Percentiles rank a stretch among this genome's conserved stretches.
phyloP scores from a whole-genome alignment of 495 filamentous ascomycete species.

The Lophiostoma macrostomum region DNA sequence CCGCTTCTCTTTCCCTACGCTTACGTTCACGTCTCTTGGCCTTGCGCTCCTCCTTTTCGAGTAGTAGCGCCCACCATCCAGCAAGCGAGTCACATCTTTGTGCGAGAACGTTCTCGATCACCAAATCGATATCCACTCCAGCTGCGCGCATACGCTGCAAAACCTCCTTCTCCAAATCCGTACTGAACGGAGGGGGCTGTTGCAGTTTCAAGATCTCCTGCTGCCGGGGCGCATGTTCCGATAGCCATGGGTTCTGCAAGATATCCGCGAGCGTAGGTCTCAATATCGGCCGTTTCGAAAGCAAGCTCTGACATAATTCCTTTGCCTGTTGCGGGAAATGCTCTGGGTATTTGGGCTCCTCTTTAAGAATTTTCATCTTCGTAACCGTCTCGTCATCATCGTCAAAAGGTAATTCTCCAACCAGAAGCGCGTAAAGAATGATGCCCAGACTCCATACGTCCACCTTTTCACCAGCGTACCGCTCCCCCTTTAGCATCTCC shows the following conservation, averaged over 20 bases:
- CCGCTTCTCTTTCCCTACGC: conserved; percentile 76
- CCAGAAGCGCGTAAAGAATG: conserved; percentile 88
- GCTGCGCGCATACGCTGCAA: conserved; percentile 92
- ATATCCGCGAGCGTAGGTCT: conserved; percentile 86
- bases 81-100: conserved; percentile 85
- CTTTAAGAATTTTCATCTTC: conserved; percentile 74
- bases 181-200: conserved; percentile 81
- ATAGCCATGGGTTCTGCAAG: conserved; percentile 80
- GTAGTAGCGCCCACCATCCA: conserved; percentile 93
- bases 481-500: conserved; percentile 97
- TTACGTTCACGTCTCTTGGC: conserved; percentile 77
- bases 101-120: conserved; percentile 89
- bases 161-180: conserved; percentile 83
- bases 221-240: conserved; percentile 84
- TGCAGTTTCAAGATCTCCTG: conserved; percentile 84
- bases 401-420: conserved; percentile 92
- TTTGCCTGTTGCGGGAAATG: conserved; percentile 74
- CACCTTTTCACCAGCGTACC: conserved; percentile 95
- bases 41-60: conserved; percentile 95
- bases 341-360: conserved; percentile 81
- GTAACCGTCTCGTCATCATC: conserved; percentile 83
- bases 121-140: conserved; percentile 88
- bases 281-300: conserved; percentile 84
- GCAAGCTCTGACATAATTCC: conserved; percentile 66
- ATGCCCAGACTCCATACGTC: conserved; percentile 98